Base-by-base conservation (phyloP, 306 rosid species). In the Lathyrus sativus region DNA sequence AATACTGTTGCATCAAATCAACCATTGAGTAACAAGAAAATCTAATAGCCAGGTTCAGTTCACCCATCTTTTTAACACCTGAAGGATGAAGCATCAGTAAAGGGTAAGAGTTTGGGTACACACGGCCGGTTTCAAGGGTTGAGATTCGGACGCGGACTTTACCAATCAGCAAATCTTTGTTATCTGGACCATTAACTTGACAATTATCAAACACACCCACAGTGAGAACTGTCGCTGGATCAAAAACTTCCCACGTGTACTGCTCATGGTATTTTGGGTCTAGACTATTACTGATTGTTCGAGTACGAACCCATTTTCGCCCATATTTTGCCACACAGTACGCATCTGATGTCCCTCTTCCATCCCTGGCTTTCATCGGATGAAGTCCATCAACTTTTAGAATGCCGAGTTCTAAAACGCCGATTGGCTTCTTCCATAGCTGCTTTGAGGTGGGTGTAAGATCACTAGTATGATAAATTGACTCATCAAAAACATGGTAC, bases 51-150 rank as follows among this genome's bases (percentile, higher is more conserved):
- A 93, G 65, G 84, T 93, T 96, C 43, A 90, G 71, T 56, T 93
- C 98, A 38, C 97, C 98, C 97, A 84, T 88, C 82, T 90, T 93
- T 85, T 93, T 93, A 26, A 93, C 93, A 28, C 98, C 98, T 14
- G 95, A 90, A 78, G 96, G 88, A 39, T 88, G 97, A 71, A 93
- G 96, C 66, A 86, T 71, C 17, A 93, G 90, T 65, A 93, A 61
- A 0, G 97, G 98, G 14, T 86, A 93, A 2, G 87, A 39, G 38
- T 93, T 88, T 0, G 96, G 85, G 72, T 93, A 93, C 45, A 90
- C 85, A 1, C 89, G 99, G 19, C 89, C 83, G 13, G 85, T 66
- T 81, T 90, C 89, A 15, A 93, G 84, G 51, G 97, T 84, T 33
- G 99, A 93, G 62, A 93, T 82, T 71, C 98, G 93, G 65, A 92